Evolutionary conservation across 139 green algal species (phyloP).

Genomic region (Mesostigma viride): DNA sequence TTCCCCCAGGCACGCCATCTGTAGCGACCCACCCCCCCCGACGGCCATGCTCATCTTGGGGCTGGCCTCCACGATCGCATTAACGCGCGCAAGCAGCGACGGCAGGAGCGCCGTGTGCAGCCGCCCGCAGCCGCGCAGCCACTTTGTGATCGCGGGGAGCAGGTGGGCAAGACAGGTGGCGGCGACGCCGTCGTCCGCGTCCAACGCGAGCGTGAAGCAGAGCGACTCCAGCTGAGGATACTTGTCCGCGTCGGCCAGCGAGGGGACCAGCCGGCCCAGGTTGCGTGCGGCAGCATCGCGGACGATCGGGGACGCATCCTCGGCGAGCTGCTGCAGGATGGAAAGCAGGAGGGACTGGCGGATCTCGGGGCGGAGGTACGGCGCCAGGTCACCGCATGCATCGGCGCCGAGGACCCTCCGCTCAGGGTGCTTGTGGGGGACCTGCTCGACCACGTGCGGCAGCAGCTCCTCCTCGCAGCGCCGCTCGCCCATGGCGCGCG

Average conservation of each 20-base stretch:
- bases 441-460: conserved; percentile 29
- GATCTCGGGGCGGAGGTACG: conserved; percentile 19
- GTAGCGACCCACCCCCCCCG: conserved; percentile 18
- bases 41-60: too few relatives aligned
- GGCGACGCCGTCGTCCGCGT: too few relatives aligned
- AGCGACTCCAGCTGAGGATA: too few relatives aligned
- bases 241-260: conserved; percentile 21
- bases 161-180: too few relatives aligned
- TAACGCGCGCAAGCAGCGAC: too few relatives aligned
- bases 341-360: conserved; percentile 22
- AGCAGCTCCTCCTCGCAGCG: conserved; percentile 25
- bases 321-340: conserved; percentile 22
- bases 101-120: too few relatives aligned
- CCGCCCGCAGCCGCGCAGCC: too few relatives aligned
- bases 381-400: conserved; percentile 20
- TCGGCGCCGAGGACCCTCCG: conserved; percentile 25
- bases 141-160: too few relatives aligned
- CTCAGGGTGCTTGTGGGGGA: conserved; percentile 28
- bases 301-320: conserved; percentile 16
- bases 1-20: conserved; percentile 23
- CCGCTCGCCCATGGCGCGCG: conserved; percentile 10
- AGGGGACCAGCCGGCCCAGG: conserved; percentile 21
- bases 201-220: too few relatives aligned
- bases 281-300: conserved; percentile 24
- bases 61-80: too few relatives aligned